A percentile compares a stretch with the other conserved stretches of the same genome.
Evolutionary conservation across 129 eudicot species (phyloP).

Genomic region (Mikania micrantha): DNA sequence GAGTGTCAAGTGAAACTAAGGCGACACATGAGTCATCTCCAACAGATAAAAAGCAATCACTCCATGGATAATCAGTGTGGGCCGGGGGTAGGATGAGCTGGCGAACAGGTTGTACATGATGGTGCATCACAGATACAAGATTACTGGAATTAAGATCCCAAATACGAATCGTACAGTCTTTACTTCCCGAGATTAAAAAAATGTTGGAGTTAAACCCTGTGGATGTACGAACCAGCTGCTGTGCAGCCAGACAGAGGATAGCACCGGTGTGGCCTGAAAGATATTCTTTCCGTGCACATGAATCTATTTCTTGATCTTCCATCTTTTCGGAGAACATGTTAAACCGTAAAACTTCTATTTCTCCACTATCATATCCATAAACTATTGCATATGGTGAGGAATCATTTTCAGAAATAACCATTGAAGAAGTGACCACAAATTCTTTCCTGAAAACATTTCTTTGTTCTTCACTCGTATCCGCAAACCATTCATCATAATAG

Average conservation of each 20-base stretch:
- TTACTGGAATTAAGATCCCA: conserved; percentile 88
- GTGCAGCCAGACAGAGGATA: conserved; percentile 84
- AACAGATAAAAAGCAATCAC: conserved; percentile 81
- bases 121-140: conserved; percentile 72
- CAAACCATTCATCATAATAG: conserved; percentile 48
- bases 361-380: conserved; percentile 78
- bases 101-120: conserved; percentile 93
- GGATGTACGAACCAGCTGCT: conserved; percentile 51
- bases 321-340: conserved; percentile 38
- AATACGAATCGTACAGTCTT: conserved; percentile 82
- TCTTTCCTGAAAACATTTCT: conserved; percentile 18
- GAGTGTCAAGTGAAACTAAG: conserved; percentile 76
- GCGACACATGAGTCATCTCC: conserved; percentile 82
- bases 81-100: conserved; percentile 72
- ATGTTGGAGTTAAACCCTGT: conserved; percentile 30
- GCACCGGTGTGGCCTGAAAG: conserved; percentile 85
- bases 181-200: conserved; percentile 76
- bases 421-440: conserved; percentile 68
- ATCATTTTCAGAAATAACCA: conserved; percentile 73
- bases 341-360: conserved; percentile 66
- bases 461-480: conserved; percentile 18
- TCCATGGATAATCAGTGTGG: conserved; percentile 73
- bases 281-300: conserved; percentile 43
- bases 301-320: conserved; percentile 33
- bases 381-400: conserved; percentile 75